Evolutionary conservation across 1,284 basidiomycete genomes (phyloP).

Genomic region (Leccinum ponderosum): DNA sequence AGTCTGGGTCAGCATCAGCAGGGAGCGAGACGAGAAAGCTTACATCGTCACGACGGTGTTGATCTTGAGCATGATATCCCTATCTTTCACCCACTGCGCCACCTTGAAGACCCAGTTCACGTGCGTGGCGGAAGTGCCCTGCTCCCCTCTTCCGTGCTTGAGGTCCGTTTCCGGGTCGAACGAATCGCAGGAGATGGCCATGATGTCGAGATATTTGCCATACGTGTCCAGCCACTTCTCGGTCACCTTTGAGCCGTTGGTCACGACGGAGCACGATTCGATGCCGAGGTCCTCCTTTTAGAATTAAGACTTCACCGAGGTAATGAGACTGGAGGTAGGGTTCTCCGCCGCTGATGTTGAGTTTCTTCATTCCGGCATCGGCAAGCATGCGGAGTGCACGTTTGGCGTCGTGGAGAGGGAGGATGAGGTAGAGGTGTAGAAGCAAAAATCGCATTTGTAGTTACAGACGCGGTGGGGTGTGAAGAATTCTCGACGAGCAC

Average conservation of each 20-base stretch:
- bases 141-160: slow-evolving; percentile 32
- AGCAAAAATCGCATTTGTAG: slow-evolving; percentile 39
- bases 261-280: slow-evolving; percentile 38
- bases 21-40: slow-evolving; percentile 1
- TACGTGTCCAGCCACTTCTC: slow-evolving; percentile 40
- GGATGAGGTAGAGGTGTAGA: slow-evolving; percentile 36
- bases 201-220: slow-evolving; percentile 38
- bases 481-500: no score
- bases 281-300: slow-evolving; percentile 40
- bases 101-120: slow-evolving; percentile 13
- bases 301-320: slow-evolving; percentile 40
- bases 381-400: slow-evolving; percentile 35
- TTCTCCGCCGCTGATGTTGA: slow-evolving; percentile 43
- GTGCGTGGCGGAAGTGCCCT: slow-evolving; percentile 23
- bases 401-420: slow-evolving; percentile 37
- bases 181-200: slow-evolving; percentile 41
- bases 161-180: slow-evolving; percentile 38
- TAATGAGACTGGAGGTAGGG: slow-evolving; percentile 38
- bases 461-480: slow-evolving; percentile 28
- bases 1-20: neutral
- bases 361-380: slow-evolving; percentile 40
- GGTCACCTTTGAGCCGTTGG: slow-evolving; percentile 40
- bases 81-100: slow-evolving; percentile 11
- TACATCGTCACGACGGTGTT: slow-evolving; percentile 15
- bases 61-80: slow-evolving; percentile 26